These are phyloP conservation scores for Flaveria floridana DNA, from an alignment of 140 eudicot genomes.

Conservation along the genomic window DNA sequence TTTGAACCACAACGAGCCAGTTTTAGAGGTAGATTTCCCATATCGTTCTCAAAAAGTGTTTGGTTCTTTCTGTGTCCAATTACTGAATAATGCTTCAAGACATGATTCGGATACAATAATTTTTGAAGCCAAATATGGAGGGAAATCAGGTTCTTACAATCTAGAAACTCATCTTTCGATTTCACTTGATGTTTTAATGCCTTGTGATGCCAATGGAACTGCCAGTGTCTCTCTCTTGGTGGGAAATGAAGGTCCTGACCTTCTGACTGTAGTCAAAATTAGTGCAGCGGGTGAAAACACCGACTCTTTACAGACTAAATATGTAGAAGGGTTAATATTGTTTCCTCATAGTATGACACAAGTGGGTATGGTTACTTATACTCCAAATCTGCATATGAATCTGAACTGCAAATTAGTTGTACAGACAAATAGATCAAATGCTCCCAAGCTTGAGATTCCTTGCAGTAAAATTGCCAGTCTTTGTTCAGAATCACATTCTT, in stretches of 20 bases:
- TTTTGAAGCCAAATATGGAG: constrained; percentile 51
- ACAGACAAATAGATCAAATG: constrained; percentile 53
- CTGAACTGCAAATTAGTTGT: constrained; percentile 53
- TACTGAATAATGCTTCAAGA: constrained; percentile 41
- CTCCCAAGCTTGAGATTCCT: constrained; percentile 47
- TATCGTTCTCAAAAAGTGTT: constrained; percentile 36
- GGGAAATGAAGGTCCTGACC: constrained; percentile 49
- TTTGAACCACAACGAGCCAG: constrained; percentile 46
- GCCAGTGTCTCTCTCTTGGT: constrained; percentile 46
- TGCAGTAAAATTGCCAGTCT: constrained; percentile 50
- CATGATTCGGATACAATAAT: constrained; percentile 48
- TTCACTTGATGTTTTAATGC: constrained; percentile 47
- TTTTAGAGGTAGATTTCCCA: constrained; percentile 61
- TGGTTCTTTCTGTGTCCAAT: constrained; percentile 57
- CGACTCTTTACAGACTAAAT: constrained; percentile 46
- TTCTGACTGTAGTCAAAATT: constrained; percentile 54
- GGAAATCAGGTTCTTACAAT: constrained; percentile 25
- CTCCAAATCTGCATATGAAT: constrained; percentile 30
- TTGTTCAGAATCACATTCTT: constrained; percentile 40
- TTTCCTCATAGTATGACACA: constrained; percentile 69
- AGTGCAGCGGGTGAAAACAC: constrained; percentile 43
- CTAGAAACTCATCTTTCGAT: constrained; percentile 35
- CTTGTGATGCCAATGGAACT: constrained; percentile 52
- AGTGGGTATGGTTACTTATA: constrained; percentile 52
- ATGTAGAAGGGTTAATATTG: constrained; percentile 65